These are phyloP conservation scores for Emergomyces africanus DNA, from an alignment of 2,329 filamentous ascomycete species.

Conservation along the genomic window DNA sequence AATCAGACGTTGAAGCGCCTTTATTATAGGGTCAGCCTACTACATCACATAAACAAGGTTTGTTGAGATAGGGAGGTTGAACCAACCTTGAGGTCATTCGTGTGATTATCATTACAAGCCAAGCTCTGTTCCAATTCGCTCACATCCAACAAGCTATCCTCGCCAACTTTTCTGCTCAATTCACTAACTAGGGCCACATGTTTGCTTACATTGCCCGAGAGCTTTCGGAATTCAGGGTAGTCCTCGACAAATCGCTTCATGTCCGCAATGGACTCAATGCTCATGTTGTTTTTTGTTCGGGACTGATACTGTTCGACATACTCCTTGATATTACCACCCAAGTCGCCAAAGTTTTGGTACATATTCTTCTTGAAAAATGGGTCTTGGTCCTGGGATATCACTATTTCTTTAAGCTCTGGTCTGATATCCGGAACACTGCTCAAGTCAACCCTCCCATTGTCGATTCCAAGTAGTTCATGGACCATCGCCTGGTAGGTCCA, in stretches of 20 bases:
- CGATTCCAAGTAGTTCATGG: conserved; percentile 84
- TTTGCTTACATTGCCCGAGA: conserved; percentile 96
- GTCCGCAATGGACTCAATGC: conserved; percentile 92
- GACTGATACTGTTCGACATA: conserved; percentile 98
- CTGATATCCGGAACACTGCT: conserved; percentile 71
- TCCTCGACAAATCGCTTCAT: conserved; percentile 99
- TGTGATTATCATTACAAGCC: conserved; percentile 93
- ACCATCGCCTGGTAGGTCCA: conserved; percentile 99
- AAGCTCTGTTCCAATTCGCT: conserved; percentile 95
- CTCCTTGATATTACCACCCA: conserved; percentile 94
- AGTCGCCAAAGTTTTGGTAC: conserved; percentile 93
- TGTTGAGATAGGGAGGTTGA: neutral
- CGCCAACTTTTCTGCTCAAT: conserved; percentile 72
- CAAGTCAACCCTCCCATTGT: conserved; percentile 87
- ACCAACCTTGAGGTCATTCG: conserved; percentile 71
- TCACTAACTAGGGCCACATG: conserved; percentile 95
- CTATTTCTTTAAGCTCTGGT: conserved; percentile 83
- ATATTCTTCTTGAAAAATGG: conserved; percentile 99
- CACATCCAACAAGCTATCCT: conserved; percentile 82
- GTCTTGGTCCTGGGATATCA: conserved; percentile 91
- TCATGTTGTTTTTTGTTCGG: conserved; percentile 91
- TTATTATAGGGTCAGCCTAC: neutral
- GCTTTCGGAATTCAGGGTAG: conserved; percentile 92
- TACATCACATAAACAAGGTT: neutral
- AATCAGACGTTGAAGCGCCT: conserved; percentile 78